Base-by-base conservation (phyloP, 306 rosid genomes). In the Rosa multiflora region DNA sequence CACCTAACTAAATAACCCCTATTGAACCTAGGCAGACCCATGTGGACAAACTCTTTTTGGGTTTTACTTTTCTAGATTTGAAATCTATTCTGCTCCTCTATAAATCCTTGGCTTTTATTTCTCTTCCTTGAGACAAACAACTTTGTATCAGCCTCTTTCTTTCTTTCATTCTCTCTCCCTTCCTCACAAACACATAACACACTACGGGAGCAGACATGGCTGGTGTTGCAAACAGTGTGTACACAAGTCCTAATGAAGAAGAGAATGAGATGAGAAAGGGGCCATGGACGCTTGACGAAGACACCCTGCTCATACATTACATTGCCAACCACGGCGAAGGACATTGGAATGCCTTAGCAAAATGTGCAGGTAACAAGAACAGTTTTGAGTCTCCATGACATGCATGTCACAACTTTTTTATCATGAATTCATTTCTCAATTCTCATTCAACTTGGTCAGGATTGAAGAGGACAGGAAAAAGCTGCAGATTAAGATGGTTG, bases 261-360 rank as follows among this genome's bases (percentile, higher is more conserved):
- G 90, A 87, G 32, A 80, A 10, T 78, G 94, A 82, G 49, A 80
- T 92, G 40, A 88, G 97, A 84, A 87, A 92, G 83, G 99, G 99
- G 10, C 99, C 99, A 26, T 95, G 99, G 99, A 93, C 97, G 46
- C 90, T 92, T 78, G 97, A 95, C 86, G 99, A 95, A 88, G 99
- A 95, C 70, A 90, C 92, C 56, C 78, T 86, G 20, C 97, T 95
- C 77, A 92, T 85, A 66, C 97, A 92, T 82, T 88, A 92, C 86
- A 92, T 95, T 78, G 81, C 91, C 71, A 87, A 82, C 71, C 93
- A 95, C 76, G 99, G 98, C 0, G 99, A 95, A 84, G 97, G 99
- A 61, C 99, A 94, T 76, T 95, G 99, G 99, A 95, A 92, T 67
- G 77, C 84, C 80, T 79, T 92, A 58, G 99, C 99, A 66, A 91